phyloP scores from a whole-genome alignment of 2,329 filamentous ascomycete genomes.

The Xylaria sp. region DNA sequence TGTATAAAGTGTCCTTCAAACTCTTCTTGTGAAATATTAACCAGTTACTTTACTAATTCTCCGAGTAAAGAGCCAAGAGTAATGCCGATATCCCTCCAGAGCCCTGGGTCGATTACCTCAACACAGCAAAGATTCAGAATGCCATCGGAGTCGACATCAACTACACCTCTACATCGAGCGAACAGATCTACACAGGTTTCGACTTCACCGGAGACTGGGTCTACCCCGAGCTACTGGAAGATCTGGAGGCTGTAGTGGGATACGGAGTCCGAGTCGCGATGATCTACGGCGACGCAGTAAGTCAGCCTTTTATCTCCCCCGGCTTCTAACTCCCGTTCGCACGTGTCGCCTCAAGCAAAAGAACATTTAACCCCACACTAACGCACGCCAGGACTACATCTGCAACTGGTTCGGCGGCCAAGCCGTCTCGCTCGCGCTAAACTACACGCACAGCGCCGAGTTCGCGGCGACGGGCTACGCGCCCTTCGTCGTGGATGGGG shows the following conservation, averaged over 20 bases:
- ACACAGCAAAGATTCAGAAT: conserved; percentile 64
- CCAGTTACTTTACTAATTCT: not conserved
- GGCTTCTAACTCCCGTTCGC: no score
- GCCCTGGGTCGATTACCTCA: conserved; percentile 73
- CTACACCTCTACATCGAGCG: conserved; percentile 60
- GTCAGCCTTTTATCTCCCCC: conserved; percentile 18
- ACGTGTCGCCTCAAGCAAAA: no score
- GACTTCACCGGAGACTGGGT: conserved; percentile 68
- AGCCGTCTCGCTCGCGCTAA: conserved; percentile 73
- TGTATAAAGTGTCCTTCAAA: not conserved
- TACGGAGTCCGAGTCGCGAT: conserved; percentile 75
- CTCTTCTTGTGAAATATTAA: not conserved
- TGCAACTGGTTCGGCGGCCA: conserved; percentile 82
- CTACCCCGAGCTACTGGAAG: conserved; percentile 68
- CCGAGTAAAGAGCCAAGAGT: conserved; percentile 53
- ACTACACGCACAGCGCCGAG: conserved; percentile 61
- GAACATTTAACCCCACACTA: not conserved
- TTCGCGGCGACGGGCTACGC: conserved; percentile 78
- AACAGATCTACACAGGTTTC: conserved; percentile 60
- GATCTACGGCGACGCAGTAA: conserved; percentile 70
- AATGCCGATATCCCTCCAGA: conserved; percentile 71
- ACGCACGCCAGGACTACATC: conserved; percentile 62
- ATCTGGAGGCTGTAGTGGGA: conserved; percentile 69
- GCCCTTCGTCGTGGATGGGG: conserved; percentile 74
- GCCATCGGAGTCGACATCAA: conserved; percentile 66